Conservation (phyloP, 257 asterid species). For the Gentiana macrophylla region DNA sequence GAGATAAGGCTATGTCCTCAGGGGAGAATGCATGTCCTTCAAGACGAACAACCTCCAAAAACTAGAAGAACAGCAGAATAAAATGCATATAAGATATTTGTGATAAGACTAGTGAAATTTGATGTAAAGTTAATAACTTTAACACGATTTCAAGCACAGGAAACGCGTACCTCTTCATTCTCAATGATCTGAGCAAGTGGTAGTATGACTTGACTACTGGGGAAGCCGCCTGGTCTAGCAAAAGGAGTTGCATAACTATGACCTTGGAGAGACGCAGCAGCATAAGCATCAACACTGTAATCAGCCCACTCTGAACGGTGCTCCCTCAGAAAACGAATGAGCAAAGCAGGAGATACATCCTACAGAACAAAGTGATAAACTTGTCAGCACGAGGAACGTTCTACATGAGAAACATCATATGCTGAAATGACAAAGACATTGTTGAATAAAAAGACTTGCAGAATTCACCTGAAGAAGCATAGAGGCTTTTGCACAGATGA, state of each 20-base stretch:
- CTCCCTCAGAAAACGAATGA: slow-evolving; percentile 78
- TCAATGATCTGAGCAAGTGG: slow-evolving; percentile 81
- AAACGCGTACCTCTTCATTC: slow-evolving; percentile 61
- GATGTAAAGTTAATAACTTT: not conserved
- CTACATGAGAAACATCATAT: no score
- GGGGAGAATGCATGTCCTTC: slow-evolving; percentile 72
- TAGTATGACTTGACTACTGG: slow-evolving; percentile 64
- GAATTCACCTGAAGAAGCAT: slow-evolving; percentile 86
- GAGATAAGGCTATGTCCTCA: slow-evolving; percentile 64
- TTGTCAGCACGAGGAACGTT: not conserved
- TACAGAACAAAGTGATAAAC: slow-evolving; percentile 13
- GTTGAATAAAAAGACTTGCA: not conserved
- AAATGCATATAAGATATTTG: no score
- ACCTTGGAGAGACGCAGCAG: slow-evolving; percentile 73
- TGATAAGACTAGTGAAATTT: no score
- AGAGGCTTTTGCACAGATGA: slow-evolving; percentile 91
- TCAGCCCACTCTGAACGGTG: slow-evolving; percentile 96
- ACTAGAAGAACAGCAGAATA: slow-evolving; percentile 24
- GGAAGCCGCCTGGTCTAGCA: slow-evolving; percentile 56
- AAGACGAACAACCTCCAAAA: slow-evolving; percentile 80
- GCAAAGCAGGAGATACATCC: slow-evolving; percentile 82
- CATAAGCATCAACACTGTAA: slow-evolving; percentile 65
- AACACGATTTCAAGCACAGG: not conserved
- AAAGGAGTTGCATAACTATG: slow-evolving; percentile 62
- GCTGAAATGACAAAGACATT: no score